Conservation (phyloP, 805 yeast species). For the Pichia sporocuriosa region DNA sequence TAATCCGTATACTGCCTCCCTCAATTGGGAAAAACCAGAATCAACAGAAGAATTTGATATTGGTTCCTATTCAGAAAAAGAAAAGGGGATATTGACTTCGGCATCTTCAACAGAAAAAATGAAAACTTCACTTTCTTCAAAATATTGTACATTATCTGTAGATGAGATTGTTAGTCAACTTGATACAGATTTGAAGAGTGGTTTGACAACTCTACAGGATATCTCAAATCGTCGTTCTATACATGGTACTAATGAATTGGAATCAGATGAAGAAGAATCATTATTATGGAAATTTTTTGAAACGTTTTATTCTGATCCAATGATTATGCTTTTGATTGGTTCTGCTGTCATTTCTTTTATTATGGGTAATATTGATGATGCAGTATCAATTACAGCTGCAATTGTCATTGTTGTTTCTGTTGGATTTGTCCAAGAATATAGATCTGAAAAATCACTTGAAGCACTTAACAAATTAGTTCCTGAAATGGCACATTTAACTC, state of each 20-base stretch:
- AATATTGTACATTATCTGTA: conserved; percentile 52
- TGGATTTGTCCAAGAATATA: conserved; percentile 94
- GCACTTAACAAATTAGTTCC: conserved; percentile 93
- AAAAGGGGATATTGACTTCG: conserved; percentile 11
- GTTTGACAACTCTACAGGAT: conserved; percentile 66
- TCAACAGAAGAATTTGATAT: conserved; percentile 12
- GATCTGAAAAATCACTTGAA: conserved; percentile 90
- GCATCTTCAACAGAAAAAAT: conserved; percentile 15
- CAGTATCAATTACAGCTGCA: conserved; percentile 88
- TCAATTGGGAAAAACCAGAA: conserved; percentile 7
- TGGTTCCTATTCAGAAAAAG: conserved; percentile 4
- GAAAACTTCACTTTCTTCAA: conserved; percentile 38
- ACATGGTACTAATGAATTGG: conserved; percentile 79
- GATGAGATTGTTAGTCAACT: conserved; percentile 61
- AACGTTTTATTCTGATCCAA: conserved; percentile 84
- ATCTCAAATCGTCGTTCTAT: conserved; percentile 60
- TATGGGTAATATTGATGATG: conserved; percentile 97
- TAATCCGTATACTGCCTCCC: conserved; percentile 13
- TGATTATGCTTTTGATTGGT: conserved; percentile 80
- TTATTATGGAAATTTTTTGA: conserved; percentile 64
- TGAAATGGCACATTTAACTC: conserved; percentile 87
- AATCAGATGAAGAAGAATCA: conserved; percentile 70
- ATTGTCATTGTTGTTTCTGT: conserved; percentile 90
- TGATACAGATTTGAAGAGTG: conserved; percentile 51
- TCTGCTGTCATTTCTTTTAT: conserved; percentile 81